These are phyloP conservation scores for Fusarium dlaminii DNA, from an alignment of 2,329 filamentous ascomycete species.

Conservation along the genomic window DNA sequence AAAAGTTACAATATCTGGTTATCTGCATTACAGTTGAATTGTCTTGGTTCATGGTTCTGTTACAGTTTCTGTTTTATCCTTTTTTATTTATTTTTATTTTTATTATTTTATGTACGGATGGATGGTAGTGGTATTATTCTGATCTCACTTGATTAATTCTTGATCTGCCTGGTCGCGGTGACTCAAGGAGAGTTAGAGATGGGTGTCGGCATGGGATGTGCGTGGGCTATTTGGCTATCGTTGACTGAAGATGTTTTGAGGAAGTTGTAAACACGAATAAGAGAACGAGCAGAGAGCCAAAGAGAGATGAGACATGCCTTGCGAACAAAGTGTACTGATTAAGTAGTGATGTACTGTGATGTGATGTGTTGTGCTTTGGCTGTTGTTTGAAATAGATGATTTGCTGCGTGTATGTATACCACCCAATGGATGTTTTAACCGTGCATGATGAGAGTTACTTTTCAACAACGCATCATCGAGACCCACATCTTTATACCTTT, in stretches of 20 bases:
- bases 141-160: conserved; percentile 38
- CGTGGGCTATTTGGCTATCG: conserved; percentile 21
- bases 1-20: conserved; percentile 40
- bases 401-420: background rate
- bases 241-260: background rate
- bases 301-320: conserved; percentile 21
- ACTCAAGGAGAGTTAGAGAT: conserved; percentile 19
- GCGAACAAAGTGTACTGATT: background rate
- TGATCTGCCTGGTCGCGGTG: conserved; percentile 39
- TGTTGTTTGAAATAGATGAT: conserved; percentile 21
- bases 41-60: conserved; percentile 22
- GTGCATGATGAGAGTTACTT: background rate
- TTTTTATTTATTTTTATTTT: background rate
- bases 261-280: conserved; percentile 19
- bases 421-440: background rate
- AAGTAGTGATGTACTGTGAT: background rate
- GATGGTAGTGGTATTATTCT: conserved; percentile 15
- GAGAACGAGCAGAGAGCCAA: conserved; percentile 13
- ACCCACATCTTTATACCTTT: background rate
- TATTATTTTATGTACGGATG: background rate
- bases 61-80: conserved; percentile 22
- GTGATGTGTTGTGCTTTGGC: conserved; percentile 4
- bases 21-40: conserved; percentile 35
- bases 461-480: background rate
- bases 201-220: conserved; percentile 2